A percentile compares a stretch with the other conserved stretches of the same genome.
phyloP scores from a whole-genome alignment of 2,329 filamentous ascomycete species.

The Elsinoe australis region DNA sequence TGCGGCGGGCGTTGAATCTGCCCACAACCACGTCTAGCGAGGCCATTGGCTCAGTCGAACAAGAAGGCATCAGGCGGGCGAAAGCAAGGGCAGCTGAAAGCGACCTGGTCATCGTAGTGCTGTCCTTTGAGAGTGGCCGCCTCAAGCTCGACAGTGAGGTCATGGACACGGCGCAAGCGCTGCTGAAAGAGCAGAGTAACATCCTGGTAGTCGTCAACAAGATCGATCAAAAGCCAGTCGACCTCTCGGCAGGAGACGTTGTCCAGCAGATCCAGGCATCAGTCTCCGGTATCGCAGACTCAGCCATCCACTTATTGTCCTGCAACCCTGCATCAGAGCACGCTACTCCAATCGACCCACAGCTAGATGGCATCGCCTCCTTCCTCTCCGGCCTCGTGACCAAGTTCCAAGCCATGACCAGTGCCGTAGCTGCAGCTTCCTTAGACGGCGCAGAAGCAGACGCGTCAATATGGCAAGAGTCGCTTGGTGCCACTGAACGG shows the following conservation, averaged over 20 bases:
- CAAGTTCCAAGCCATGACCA: constrained; percentile 64
- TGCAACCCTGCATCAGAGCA: constrained; percentile 44
- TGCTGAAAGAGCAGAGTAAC: constrained; percentile 43
- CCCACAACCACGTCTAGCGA: constrained; percentile 21
- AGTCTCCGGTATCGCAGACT: constrained; percentile 36
- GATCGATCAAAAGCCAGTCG: constrained; percentile 44
- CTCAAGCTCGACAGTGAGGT: constrained; percentile 48
- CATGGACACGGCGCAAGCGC: constrained; percentile 44
- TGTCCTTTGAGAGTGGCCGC: constrained; percentile 56
- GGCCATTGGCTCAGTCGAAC: constrained; percentile 65
- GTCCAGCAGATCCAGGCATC: constrained; percentile 30
- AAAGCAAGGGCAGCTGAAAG: constrained; percentile 73
- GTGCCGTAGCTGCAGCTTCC: constrained; percentile 33
- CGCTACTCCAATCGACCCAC: constrained; percentile 37
- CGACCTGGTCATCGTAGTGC: constrained; percentile 75
- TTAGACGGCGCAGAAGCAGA: constrained; percentile 38
- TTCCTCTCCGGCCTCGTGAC: constrained; percentile 61
- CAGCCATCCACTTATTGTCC: constrained; percentile 58
- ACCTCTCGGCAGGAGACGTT: constrained; percentile 18
- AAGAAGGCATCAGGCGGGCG: constrained; percentile 83
- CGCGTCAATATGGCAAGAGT: constrained; percentile 66
- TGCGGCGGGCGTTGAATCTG: constrained; percentile 47
- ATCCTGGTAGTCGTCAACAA: constrained; percentile 58
- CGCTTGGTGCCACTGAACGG: constrained; percentile 82
- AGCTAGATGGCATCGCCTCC: constrained; percentile 53